Evolutionary conservation across 345 rosid genomes (phyloP).

Genomic region (Eucalyptus melliodora): DNA sequence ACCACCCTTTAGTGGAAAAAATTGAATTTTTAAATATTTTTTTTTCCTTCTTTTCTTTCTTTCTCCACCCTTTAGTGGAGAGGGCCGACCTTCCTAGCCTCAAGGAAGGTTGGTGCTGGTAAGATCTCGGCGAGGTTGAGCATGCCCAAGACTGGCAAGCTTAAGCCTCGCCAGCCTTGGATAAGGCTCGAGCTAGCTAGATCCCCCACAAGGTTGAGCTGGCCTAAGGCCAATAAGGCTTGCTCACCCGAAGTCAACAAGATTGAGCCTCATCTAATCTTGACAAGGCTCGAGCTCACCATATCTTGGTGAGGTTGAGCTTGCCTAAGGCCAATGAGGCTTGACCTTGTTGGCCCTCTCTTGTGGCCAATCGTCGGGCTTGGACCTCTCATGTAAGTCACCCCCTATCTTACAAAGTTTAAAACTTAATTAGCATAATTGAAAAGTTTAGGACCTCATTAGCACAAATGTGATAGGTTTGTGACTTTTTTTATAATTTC

Average conservation of each 20-base stretch:
- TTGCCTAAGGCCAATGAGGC: not conserved
- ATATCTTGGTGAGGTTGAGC: not conserved
- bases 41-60: not conserved
- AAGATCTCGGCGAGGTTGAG: accelerated
- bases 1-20: too few species aligned
- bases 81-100: not conserved
- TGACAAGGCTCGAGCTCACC: not conserved
- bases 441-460: not conserved
- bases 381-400: too few species aligned
- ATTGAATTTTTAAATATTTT: too few species aligned
- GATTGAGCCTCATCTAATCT: too few species aligned
- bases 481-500: too few species aligned
- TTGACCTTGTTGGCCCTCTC: not conserved
- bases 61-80: not conserved
- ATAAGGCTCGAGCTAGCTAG: not conserved
- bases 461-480: not conserved
- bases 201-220: accelerated
- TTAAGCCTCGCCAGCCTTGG: not conserved
- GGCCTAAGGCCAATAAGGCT: accelerated
- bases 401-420: too few species aligned
- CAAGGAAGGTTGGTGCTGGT: too few species aligned
- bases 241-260: accelerated
- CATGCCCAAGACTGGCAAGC: accelerated
- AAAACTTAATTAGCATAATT: accelerated
- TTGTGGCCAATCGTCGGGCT: accelerated